These are phyloP conservation scores for Podila epigama DNA, from an alignment of 192 early-diverging fungal species.

Conservation along the genomic window DNA sequence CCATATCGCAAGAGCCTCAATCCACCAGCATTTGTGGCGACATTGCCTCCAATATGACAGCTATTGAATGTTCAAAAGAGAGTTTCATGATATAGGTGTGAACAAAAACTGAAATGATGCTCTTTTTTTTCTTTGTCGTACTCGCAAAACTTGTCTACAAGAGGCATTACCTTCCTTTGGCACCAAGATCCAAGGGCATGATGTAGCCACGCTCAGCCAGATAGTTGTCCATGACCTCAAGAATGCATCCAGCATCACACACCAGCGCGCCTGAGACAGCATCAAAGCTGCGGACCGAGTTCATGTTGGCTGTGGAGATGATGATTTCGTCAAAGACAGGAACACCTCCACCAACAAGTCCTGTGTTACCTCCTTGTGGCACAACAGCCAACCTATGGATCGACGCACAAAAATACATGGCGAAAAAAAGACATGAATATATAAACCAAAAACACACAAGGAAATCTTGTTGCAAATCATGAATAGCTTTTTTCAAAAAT, in stretches of 20 bases:
- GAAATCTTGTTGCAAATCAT: no score
- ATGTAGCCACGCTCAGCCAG: constrained; percentile 84
- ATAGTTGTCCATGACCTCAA: constrained; percentile 91
- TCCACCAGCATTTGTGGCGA: constrained; percentile 99
- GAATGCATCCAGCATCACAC: constrained; percentile 91
- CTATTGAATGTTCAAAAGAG: no score
- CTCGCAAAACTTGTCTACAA: no score
- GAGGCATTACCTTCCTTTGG: constrained; percentile 68
- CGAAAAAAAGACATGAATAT: background rate
- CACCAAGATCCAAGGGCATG: constrained; percentile 94
- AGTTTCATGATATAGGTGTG: background rate
- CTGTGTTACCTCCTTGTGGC: constrained; percentile 99
- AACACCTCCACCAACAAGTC: constrained; percentile 94
- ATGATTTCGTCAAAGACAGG: constrained; percentile 98
- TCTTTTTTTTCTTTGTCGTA: background rate
- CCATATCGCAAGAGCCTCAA: constrained; percentile 96
- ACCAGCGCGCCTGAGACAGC: constrained; percentile 84
- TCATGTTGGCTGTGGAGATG: constrained; percentile 83
- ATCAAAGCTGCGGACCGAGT: constrained; percentile 78
- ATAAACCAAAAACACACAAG: background rate
- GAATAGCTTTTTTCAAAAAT: no score
- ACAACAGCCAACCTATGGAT: constrained; percentile 82
- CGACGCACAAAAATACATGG: no score
- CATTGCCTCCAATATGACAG: constrained; percentile 98
- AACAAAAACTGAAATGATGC: background rate